These are phyloP conservation scores for Phlebiopsis gigantea DNA, from an alignment of 768 basidiomycete species.

Conservation along the genomic window DNA sequence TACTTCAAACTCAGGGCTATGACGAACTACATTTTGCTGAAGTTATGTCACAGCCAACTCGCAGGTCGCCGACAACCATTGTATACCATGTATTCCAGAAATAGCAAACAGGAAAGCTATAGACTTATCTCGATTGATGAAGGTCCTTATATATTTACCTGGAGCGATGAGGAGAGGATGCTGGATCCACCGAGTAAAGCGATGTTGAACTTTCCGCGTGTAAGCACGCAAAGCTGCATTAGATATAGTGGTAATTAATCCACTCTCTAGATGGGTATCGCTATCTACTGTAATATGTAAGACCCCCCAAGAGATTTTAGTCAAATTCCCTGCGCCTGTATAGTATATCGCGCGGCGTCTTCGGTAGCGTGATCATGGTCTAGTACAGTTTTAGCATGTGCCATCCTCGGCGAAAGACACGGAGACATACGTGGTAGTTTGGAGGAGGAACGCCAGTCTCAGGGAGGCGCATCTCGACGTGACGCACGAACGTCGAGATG, in stretches of 20 bases:
- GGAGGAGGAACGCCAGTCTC: constrained; percentile 67
- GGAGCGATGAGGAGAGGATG: too few relatives aligned
- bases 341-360: constrained; percentile 55
- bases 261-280: constrained; percentile 6
- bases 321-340: constrained; percentile 58
- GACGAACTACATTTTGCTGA: too few relatives aligned
- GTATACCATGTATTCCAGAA: too few relatives aligned
- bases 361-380: constrained; percentile 95
- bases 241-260: constrained; percentile 4
- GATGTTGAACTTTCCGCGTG: not conserved
- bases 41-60: too few relatives aligned
- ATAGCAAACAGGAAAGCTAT: too few relatives aligned
- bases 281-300: constrained; percentile 6
- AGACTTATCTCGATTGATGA: too few relatives aligned
- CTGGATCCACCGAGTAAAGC: too few relatives aligned
- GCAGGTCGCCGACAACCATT: too few relatives aligned
- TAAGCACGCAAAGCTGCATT: not conserved
- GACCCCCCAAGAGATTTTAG: constrained; percentile 6
- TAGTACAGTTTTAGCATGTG: constrained; percentile 25
- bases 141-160: too few relatives aligned
- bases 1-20: too few relatives aligned
- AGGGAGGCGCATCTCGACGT: constrained; percentile 62
- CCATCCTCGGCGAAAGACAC: not conserved
- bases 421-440: constrained; percentile 79
- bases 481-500: constrained; percentile 71